phyloP scores from a whole-genome alignment of 768 basidiomycete genomes.

The Hypholoma fasciculare region DNA sequence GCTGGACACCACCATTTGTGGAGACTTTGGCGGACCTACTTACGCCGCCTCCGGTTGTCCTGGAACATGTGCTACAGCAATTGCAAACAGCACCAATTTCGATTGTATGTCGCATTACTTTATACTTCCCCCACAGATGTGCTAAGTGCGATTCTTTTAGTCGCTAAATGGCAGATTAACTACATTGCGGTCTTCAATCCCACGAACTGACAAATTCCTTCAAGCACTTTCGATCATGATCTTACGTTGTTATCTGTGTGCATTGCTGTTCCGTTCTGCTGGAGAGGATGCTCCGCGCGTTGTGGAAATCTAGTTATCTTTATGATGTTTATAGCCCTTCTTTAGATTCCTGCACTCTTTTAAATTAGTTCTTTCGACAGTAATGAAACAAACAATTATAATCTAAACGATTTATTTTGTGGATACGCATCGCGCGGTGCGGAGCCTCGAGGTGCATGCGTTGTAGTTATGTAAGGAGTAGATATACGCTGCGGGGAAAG shows the following conservation, averaged over 20 bases:
- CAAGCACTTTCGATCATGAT: not conserved
- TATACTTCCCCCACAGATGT: not conserved
- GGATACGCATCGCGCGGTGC: not conserved
- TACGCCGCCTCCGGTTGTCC: conserved; percentile 37
- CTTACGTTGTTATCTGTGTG: too few relatives aligned
- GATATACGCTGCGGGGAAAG: conserved; percentile 23
- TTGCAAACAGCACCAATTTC: conserved; percentile 25
- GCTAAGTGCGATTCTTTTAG: conserved; percentile 25
- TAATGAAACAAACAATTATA: not conserved
- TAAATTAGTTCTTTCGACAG: not conserved
- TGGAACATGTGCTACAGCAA: conserved; percentile 31
- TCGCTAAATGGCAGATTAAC: conserved; percentile 57
- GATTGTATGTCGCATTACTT: conserved; percentile 15
- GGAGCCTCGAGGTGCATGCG: conserved; percentile 14
- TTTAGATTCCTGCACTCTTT: not conserved
- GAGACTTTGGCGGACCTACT: conserved; percentile 42
- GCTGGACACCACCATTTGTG: conserved; percentile 48
- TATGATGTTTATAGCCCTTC: not conserved
- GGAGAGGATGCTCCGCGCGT: not conserved
- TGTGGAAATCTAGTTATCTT: not conserved
- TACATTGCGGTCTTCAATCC: conserved; percentile 50
- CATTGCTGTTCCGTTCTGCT: not conserved
- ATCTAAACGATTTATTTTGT: not conserved
- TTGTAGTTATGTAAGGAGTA: conserved; percentile 14
- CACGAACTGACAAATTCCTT: not conserved